Base-by-base conservation (phyloP, 768 basidiomycete species). In the Serendipita sp. region DNA sequence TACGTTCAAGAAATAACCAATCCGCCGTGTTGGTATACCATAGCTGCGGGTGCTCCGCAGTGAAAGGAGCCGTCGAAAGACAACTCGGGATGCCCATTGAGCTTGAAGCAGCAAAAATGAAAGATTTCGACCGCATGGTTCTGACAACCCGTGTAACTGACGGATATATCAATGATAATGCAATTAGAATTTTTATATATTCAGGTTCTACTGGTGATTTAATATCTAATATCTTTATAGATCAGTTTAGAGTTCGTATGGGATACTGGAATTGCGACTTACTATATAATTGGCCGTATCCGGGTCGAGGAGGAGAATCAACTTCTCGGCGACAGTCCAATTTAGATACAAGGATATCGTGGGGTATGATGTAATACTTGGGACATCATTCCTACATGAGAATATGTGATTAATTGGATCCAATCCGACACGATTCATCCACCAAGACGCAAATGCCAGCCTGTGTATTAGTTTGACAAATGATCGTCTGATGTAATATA, bases 271-370 rank as follows among this genome's bases (percentile, higher is more conserved):
- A 8, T 53, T 44, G 34, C 66, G 62, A 6, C 62, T 67, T 13
- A 45, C 65, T 1, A 34, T 67, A 10, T 62, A 67, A 27, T 44
- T 66, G 15, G 66, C 65, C 1, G 66, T 67, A 6, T 45, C 40
- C 10, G 66, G 66, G 1, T 67, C 66, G 0, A 44, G 53, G 8
- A 40, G 29, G 2, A 60, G 52, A 36, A 67, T 67, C 36, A 48
- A 67, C 36, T 16, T 15, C 37, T 48, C 44, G 10, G 15, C 52
- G 1, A 6, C 23, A 3, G 66, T 46, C 10, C 6, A 64, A 3
- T 64, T 67, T 6, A 33, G 40, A 15, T 67, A 67, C 48, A 62
- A 62, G 11, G 46, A 60, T 18, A 66, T 67, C 2, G 13, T 29
- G 18, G 55, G 23, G 13, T 63, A 63, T 31, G 63, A 63, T 1